These are phyloP conservation scores for Syncephalastrum contaminatum DNA, from an alignment of 371 early-diverging fungal genomes.

Conservation along the genomic window DNA sequence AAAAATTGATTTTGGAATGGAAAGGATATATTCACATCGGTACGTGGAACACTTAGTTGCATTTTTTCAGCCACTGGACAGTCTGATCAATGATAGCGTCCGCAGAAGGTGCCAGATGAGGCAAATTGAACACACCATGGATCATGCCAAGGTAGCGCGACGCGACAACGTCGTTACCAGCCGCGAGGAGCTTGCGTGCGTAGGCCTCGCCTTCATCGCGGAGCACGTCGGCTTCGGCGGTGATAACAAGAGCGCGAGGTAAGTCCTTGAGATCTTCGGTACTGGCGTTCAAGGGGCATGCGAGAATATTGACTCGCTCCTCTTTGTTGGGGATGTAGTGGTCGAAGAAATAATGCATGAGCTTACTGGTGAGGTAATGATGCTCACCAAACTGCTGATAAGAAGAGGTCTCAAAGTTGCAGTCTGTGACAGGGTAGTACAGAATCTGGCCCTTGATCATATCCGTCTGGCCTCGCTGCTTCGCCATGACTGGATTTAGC, in stretches of 20 bases:
- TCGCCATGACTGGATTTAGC: conserved; percentile 22
- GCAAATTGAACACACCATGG: conserved; percentile 11
- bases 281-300: conserved; percentile 16
- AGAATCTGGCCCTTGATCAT: conserved; percentile 25
- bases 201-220: conserved; percentile 40
- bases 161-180: conserved; percentile 23
- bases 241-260: conserved; percentile 30
- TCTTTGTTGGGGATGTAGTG: conserved; percentile 21
- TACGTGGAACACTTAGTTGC: too few relatives aligned
- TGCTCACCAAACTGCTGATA: conserved; percentile 22
- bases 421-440: conserved; percentile 26
- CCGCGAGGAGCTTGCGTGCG: conserved; percentile 22
- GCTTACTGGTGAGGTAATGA: conserved; percentile 14
- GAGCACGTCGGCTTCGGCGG: conserved; percentile 36
- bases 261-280: conserved; percentile 25
- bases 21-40: too few relatives aligned
- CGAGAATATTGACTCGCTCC: conserved; percentile 10
- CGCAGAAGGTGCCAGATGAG: conserved; percentile 3
- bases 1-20: background rate
- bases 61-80: background rate
- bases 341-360: conserved; percentile 35
- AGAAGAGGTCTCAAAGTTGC: conserved; percentile 21
- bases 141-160: conserved; percentile 20
- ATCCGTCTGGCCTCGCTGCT: conserved; percentile 17
- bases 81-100: conserved; percentile 8